Evolutionary conservation across 108 stramenopile genomes (phyloP).

Genomic region (Nitzschia sp.): DNA sequence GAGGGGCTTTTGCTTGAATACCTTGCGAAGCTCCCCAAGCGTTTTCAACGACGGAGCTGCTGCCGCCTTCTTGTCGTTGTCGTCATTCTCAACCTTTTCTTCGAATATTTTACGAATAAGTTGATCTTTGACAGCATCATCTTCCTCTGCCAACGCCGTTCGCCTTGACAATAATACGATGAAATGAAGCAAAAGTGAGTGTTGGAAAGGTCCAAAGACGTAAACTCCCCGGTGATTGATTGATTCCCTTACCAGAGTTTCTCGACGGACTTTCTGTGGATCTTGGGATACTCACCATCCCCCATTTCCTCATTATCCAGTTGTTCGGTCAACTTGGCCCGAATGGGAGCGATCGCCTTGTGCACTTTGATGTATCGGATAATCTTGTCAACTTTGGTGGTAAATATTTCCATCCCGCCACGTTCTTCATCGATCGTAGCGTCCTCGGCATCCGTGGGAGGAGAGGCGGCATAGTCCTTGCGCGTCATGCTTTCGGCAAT

Average conservation of each 20-base stretch:
- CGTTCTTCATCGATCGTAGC: neutral
- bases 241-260: constrained; percentile 10
- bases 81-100: neutral
- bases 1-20: constrained; percentile 3
- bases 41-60: neutral
- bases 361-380: constrained; percentile 1
- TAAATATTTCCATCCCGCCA: neutral
- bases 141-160: neutral
- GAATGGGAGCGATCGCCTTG: constrained; percentile 9
- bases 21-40: constrained; percentile 2
- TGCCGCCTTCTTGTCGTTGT: neutral
- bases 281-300: constrained; percentile 1
- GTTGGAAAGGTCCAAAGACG: too few relatives aligned
- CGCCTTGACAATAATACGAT: too few relatives aligned
- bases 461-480: constrained; percentile 9
- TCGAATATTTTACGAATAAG: neutral
- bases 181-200: too few relatives aligned
- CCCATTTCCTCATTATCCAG: neutral
- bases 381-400: constrained; percentile 1
- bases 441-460: constrained; percentile 4
- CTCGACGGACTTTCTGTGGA: constrained; percentile 8
- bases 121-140: neutral
- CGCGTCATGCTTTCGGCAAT: constrained; percentile 12
- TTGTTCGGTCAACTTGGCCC: neutral
- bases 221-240: too few relatives aligned